Base-by-base conservation (phyloP, 495 filamentous ascomycete species). In the Rostrohypoxylon terebratum region DNA sequence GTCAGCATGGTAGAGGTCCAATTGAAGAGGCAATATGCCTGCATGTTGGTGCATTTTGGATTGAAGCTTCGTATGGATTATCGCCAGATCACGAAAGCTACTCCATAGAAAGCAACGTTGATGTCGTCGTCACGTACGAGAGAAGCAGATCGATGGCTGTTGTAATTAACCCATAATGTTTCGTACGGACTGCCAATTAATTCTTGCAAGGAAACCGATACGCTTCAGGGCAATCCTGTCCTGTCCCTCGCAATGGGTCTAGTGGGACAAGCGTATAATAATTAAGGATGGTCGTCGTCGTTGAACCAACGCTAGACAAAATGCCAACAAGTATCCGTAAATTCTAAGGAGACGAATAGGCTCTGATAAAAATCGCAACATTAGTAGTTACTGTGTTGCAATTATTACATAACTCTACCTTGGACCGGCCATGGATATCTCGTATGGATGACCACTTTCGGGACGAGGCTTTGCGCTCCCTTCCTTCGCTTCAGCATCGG, bases 401-500 rank as follows among this genome's bases (percentile, higher is more conserved):
- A 51, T 51, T 11, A 13, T 51, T 51, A 51, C 21, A 51, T 51
- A 51, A 51, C 7, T 25, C 20, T 51, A 21, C 47, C n/a, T n/a
- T n/a, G n/a, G n/a, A n/a, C n/a, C n/a, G n/a, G n/a, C n/a, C 11
- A 13, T 14, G 8, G 20, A 14, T 45, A 18, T 18, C n/a, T 45
- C 42, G 42, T 45, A 31, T 31, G 10, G 11, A 31, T 11, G 31
- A 36, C 20, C 34, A 18, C 1, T 34, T 20, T 6, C 16, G 13
- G 5, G 23, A 5, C 16, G 5, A 55, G 9, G 31, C 28, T 16
- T 6, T 34, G 42, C 42, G 16, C 42, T 34, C 51, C 51, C 14
- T 36, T 55, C 51, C 31, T 36, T 55, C 23, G 47, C 20, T 51
- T 23, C 14, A 55, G 3, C 31, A 55, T 33, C 28, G 13, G 51